phyloP scores from a whole-genome alignment of 176 grass and related monocot genomes.

The Oryza meridionalis region DNA sequence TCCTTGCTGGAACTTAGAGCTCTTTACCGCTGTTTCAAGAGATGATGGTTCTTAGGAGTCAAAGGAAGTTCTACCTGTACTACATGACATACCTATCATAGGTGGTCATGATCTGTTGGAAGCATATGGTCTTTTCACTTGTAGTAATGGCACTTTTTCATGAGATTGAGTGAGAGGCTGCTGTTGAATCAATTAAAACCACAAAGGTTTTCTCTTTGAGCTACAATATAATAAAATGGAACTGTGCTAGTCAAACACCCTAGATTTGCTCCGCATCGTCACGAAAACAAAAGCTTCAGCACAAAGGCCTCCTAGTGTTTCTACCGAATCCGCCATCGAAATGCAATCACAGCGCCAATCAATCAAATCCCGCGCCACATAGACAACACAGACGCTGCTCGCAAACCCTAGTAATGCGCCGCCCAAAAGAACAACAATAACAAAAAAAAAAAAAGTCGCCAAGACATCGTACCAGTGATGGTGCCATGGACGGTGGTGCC shows the following conservation, averaged over 20 bases:
- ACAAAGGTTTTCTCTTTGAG: not conserved
- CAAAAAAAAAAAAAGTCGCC: no score
- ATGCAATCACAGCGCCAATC: not conserved
- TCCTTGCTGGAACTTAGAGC: not conserved
- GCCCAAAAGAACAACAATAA: not conserved
- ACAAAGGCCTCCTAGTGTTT: not conserved
- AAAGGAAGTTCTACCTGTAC: not conserved
- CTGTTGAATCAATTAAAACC: not conserved
- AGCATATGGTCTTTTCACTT: not conserved
- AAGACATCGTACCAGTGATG: conserved; percentile 59
- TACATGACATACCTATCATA: not conserved
- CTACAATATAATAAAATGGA: not conserved
- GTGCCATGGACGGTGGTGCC: conserved; percentile 75
- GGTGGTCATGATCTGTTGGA: not conserved
- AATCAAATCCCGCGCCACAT: not conserved
- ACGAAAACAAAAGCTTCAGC: not conserved
- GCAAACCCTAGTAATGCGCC: not conserved
- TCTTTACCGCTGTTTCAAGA: not conserved
- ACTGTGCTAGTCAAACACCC: conserved; percentile 1
- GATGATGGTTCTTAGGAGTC: not conserved
- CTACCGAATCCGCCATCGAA: not conserved
- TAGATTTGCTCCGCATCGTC: not conserved
- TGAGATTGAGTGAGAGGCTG: no score
- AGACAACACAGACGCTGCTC: not conserved
- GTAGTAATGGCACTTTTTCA: not conserved